A percentile compares a stretch with the other conserved stretches of the same genome.
Evolutionary conservation across 306 rosid species (phyloP).

Genomic region (Casuarina cunninghamiana): DNA sequence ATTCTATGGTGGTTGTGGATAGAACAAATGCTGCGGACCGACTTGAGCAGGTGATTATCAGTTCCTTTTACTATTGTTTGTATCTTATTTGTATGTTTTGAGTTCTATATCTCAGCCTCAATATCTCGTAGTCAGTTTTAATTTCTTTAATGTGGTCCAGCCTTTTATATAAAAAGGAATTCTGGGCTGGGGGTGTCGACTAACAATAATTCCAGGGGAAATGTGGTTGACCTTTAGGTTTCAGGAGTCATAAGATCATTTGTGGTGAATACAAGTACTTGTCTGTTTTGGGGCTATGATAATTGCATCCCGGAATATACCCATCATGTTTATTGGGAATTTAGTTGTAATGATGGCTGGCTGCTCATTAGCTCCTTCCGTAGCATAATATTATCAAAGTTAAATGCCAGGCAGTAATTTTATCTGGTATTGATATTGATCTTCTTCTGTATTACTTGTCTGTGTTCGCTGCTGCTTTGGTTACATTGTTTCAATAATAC

Average conservation of each 20-base stretch:
- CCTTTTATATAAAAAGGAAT: neutral
- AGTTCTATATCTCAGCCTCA: neutral
- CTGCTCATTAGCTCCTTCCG: neutral
- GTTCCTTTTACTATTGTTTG: too few species aligned
- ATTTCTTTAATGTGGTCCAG: neutral
- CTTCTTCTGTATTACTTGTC: neutral
- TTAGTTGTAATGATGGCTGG: neutral
- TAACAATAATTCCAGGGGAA: neutral
- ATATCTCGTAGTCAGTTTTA: neutral
- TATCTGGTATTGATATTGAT: neutral
- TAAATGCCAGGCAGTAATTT: neutral
- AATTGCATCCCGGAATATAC: neutral
- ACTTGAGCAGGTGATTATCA: slow-evolving; percentile 73
- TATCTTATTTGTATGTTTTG: neutral
- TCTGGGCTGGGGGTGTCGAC: neutral
- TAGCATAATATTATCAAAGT: neutral
- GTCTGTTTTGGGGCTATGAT: neutral
- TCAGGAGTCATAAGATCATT: neutral
- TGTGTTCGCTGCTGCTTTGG: neutral
- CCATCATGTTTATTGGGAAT: neutral
- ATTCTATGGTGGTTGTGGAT: slow-evolving; percentile 90
- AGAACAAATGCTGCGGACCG: slow-evolving; percentile 67
- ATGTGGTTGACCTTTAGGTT: neutral
- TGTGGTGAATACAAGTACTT: neutral
- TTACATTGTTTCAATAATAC: slow-evolving; percentile 4